Conservation (phyloP, 768 basidiomycete genomes). For the Roridomyces roridus region DNA sequence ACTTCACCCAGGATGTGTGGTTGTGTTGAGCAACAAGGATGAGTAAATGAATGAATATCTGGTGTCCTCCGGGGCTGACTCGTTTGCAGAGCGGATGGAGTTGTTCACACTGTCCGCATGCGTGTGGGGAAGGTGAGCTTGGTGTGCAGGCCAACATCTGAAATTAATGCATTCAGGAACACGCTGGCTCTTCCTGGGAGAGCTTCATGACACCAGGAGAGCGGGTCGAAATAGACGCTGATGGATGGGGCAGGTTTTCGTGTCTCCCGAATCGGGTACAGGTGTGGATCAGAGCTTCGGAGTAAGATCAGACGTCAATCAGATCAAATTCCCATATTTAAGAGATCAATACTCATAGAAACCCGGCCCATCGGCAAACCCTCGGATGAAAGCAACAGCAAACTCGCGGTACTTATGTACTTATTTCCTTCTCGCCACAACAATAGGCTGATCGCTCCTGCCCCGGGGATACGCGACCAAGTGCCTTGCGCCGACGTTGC, state of each 20-base stretch:
- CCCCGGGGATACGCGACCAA: no score
- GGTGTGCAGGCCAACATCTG: conserved; percentile 2
- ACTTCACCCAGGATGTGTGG: conserved; percentile 65
- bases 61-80: not conserved
- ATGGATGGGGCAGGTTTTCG: conserved; percentile 74
- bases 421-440: no score
- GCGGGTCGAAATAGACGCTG: conserved; percentile 48
- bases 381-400: no score
- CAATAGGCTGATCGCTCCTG: no score
- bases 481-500: no score
- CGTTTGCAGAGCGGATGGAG: conserved; percentile 34
- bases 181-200: conserved; percentile 47
- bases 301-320: no score
- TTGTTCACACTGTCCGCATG: conserved; percentile 63
- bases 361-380: no score
- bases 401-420: no score
- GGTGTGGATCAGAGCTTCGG: conserved; percentile 59
- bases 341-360: no score
- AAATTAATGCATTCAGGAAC: conserved; percentile 31
- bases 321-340: no score
- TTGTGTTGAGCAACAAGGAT: conserved; percentile 70
- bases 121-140: conserved; percentile 64
- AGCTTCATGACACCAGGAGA: conserved; percentile 56
- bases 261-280: conserved; percentile 61
- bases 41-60: conserved; percentile 13